Evolutionary conservation across 2,329 filamentous ascomycete species (phyloP).

Genomic region (Botrytis galanthina): DNA sequence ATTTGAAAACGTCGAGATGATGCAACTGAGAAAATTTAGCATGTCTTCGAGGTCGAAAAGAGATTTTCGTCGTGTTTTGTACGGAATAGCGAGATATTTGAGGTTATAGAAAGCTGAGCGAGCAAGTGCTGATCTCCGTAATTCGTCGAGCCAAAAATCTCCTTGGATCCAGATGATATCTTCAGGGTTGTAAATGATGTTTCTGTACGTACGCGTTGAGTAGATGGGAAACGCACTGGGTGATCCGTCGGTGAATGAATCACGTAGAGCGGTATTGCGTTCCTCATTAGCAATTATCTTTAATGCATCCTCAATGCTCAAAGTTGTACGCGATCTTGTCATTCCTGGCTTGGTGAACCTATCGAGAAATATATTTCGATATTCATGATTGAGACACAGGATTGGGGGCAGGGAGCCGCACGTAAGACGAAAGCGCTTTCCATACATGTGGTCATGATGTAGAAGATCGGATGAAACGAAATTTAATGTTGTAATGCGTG

Average conservation of each 20-base stretch:
- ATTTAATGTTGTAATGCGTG: not conserved
- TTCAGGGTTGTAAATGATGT: not conserved
- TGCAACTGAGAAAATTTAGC: not conserved
- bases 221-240: not conserved
- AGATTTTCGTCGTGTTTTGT: not conserved
- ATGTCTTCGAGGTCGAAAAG: not conserved
- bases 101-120: not conserved
- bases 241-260: not conserved
- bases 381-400: not conserved
- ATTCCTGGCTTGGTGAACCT: not conserved
- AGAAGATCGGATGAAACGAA: not conserved
- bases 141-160: slow-evolving; percentile 8
- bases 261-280: not conserved
- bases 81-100: not conserved
- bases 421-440: not conserved
- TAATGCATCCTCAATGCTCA: slow-evolving; percentile 1
- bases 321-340: not conserved
- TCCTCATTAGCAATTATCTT: not conserved
- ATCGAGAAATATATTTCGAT: not conserved
- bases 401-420: not conserved
- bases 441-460: not conserved
- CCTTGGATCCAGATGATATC: slow-evolving; percentile 10
- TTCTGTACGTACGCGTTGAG: not conserved
- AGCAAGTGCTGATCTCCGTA: not conserved
- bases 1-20: not conserved